phyloP scores from a whole-genome alignment of 2,329 filamentous ascomycete genomes.

The Fusarium graminum region DNA sequence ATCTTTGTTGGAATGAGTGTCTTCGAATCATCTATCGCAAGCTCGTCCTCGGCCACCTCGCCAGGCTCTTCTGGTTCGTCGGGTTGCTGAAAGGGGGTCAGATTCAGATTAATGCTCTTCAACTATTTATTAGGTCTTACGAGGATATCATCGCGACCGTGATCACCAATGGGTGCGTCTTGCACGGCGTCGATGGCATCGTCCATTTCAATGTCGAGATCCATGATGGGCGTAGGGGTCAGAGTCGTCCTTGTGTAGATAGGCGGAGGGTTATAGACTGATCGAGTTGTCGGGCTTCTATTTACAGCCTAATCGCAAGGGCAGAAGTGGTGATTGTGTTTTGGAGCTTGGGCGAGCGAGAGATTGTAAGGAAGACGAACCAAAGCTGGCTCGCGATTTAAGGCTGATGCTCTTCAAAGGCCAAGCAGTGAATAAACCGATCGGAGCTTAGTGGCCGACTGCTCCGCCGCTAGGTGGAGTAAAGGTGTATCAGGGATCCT shows the following conservation, averaged over 20 bases:
- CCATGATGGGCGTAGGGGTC: constrained; percentile 62
- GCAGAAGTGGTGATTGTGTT: neutral
- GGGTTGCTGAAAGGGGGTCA: constrained; percentile 50
- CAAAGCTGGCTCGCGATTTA: constrained; percentile 15
- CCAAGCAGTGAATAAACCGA: constrained; percentile 14
- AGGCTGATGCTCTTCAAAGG: constrained; percentile 28
- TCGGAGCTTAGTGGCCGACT: constrained; percentile 34
- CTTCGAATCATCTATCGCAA: constrained; percentile 45
- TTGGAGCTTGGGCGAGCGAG: neutral
- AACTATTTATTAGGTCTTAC: constrained; percentile 45
- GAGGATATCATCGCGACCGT: constrained; percentile 55
- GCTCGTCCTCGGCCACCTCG: constrained; percentile 55
- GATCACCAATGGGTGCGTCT: constrained; percentile 48
- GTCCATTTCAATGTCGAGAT: constrained; percentile 80
- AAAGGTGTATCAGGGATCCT: neutral
- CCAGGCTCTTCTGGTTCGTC: constrained; percentile 56
- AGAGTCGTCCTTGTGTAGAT: constrained; percentile 1
- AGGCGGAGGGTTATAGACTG: neutral
- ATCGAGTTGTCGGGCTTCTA: neutral
- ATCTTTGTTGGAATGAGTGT: constrained; percentile 69
- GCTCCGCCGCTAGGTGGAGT: constrained; percentile 28
- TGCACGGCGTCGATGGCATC: constrained; percentile 61
- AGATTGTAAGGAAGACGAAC: constrained; percentile 10
- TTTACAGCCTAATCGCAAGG: neutral
- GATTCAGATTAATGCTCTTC: constrained; percentile 11